Evolutionary conservation across 2,329 filamentous ascomycete genomes (phyloP), one percentile per base, ranked within the genome.

Genomic region (Stemphylium lycopersici): DNA sequence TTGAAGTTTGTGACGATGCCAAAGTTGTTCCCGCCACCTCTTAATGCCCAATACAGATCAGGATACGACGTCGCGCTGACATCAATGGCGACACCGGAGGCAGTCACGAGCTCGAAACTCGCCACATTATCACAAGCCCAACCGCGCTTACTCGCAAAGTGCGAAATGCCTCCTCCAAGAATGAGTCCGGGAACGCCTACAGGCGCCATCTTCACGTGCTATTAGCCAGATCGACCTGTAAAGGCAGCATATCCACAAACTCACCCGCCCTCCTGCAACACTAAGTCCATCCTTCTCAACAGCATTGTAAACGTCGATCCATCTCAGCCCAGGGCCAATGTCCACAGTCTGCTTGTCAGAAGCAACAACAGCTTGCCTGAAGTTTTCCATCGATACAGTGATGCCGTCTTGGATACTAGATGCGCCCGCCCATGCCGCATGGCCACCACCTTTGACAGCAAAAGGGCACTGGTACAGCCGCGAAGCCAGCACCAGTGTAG

Each of bases 401-500:
- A 81, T 75, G 1, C 78, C 79, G 37, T 66, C 63, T 3, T 73
- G 62, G 18, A 80, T 78, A 47, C 75, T 78, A 18, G 75, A 76
- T 12, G 72, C 68, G 6, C 77, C 76, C 0, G 69, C 63, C 58
- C 69, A 73, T 5, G 69, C 61, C 11, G 70, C 70, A 53, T 80
- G 78, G 4, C 79, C 79, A 24, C 78, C 78, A 31, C 75, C 72
- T 48, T 76, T 77, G 2, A 80, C 69, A 1, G 76, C 76, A 53
- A 79, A 78, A 73, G 59, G 65, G 33, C 65, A 71, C 42, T 62
- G 59, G 16, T 61, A 55, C 0, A 60, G 26, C 15, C 60, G 52
- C 16, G 63, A 55, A 4, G 59, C 3, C 2, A 66, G 44, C 10
- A 66, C 54, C 0, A 56, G 4, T 5, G 43, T 54, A 2, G 62